A percentile compares a stretch with the other conserved stretches of the same genome.
phyloP scores from a whole-genome alignment of 768 basidiomycete genomes.

The Russula ochroleuca region DNA sequence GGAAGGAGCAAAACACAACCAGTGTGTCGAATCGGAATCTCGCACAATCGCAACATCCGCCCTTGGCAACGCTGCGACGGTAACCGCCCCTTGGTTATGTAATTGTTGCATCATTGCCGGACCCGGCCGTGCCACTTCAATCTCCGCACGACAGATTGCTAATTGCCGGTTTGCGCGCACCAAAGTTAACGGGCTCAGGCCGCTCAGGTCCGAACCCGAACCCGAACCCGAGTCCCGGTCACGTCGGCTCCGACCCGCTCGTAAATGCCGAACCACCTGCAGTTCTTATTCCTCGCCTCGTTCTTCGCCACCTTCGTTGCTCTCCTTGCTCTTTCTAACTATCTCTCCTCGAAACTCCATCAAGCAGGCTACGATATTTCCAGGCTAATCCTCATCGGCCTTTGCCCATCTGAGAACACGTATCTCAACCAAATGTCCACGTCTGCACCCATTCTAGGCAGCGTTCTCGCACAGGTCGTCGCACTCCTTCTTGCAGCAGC shows the following conservation, averaged over 20 bases:
- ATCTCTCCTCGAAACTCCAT: conserved; percentile 42
- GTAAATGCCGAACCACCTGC: conserved; percentile 53
- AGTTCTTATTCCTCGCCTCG: conserved; percentile 52
- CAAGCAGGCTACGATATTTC: conserved; percentile 56
- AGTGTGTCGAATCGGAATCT: conserved; percentile 1
- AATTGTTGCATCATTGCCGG: not conserved
- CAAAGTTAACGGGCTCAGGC: no score
- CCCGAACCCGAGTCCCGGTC: not conserved
- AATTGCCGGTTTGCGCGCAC: not conserved
- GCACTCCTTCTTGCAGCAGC: conserved; percentile 50
- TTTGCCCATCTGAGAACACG: conserved; percentile 36
- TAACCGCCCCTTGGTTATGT: not conserved
- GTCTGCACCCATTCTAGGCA: conserved; percentile 12
- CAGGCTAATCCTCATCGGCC: conserved; percentile 59
- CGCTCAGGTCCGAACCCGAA: no score
- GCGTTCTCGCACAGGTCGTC: conserved; percentile 42
- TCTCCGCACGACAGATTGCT: not conserved
- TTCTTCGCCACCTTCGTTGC: conserved; percentile 45
- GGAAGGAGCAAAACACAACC: conserved; percentile 8
- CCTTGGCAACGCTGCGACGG: not conserved
- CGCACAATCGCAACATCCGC: not conserved
- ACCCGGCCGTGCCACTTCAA: not conserved
- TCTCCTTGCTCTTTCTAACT: conserved; percentile 46
- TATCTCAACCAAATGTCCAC: conserved; percentile 22
- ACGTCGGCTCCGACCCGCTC: not conserved